Evolutionary conservation across 495 filamentous ascomycete genomes (phyloP).

Genomic region (Lindgomyces ingoldianus): DNA sequence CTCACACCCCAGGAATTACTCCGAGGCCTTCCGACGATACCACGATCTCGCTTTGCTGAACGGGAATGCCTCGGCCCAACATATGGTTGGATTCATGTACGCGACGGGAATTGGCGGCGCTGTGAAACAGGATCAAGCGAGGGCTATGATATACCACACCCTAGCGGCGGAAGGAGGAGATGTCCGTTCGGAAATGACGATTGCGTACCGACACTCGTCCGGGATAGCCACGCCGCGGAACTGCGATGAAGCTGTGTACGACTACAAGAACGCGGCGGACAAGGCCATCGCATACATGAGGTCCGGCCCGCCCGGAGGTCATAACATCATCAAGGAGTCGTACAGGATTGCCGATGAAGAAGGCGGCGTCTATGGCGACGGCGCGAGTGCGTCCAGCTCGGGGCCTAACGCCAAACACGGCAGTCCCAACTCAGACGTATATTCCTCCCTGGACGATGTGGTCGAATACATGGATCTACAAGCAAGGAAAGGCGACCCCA

Average conservation of each 20-base stretch:
- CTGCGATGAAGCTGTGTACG: conserved; percentile 80
- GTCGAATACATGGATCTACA: conserved; percentile 93
- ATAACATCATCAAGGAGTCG: conserved; percentile 68
- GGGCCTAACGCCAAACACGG: conserved; percentile 79
- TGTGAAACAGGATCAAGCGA: conserved; percentile 86
- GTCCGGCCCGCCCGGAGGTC: conserved; percentile 89
- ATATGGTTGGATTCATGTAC: conserved; percentile 96
- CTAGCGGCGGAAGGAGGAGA: conserved; percentile 86
- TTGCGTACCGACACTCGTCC: conserved; percentile 80
- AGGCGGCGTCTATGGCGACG: conserved; percentile 92
- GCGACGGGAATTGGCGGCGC: conserved; percentile 84
- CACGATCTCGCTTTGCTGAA: conserved; percentile 70
- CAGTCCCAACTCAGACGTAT: conserved; percentile 66
- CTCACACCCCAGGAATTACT: conserved; percentile 81
- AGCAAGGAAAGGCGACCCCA: conserved; percentile 90
- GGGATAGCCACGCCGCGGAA: conserved; percentile 83
- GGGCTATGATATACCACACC: conserved; percentile 89
- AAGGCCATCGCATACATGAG: conserved; percentile 85
- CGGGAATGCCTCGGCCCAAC: conserved; percentile 88
- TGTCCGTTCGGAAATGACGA: conserved; percentile 87
- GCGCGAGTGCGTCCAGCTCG: conserved; percentile 86
- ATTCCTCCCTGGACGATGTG: conserved; percentile 87
- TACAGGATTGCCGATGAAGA: conserved; percentile 84
- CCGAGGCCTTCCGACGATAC: conserved; percentile 79
- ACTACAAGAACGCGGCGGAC: conserved; percentile 92